These are phyloP conservation scores for Wickerhamiella alocasiicola DNA, from an alignment of 805 yeast genomes.

Conservation along the genomic window DNA sequence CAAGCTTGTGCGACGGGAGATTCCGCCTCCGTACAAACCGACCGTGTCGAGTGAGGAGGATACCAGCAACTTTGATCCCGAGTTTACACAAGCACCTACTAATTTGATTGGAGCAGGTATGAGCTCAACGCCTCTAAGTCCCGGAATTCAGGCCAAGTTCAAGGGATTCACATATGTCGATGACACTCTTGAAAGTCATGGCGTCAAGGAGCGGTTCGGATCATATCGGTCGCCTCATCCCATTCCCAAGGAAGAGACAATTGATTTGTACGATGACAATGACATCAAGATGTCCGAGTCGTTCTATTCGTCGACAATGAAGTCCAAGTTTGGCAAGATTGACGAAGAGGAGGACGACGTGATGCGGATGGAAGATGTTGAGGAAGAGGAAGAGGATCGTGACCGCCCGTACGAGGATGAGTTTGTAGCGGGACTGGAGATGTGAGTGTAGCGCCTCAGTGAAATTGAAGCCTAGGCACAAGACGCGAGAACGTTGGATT, in stretches of 20 bases:
- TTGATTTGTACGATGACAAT: constrained; percentile 28
- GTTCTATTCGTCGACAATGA: constrained; percentile 24
- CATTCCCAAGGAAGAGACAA: constrained; percentile 24
- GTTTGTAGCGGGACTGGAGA: constrained; percentile 78
- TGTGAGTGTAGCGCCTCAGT: too few species aligned
- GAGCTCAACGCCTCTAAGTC: constrained; percentile 65
- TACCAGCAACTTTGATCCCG: constrained; percentile 95
- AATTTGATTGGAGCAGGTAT: constrained; percentile 53
- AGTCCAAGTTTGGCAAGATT: constrained; percentile 20
- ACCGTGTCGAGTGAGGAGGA: constrained; percentile 83
- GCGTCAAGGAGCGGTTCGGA: constrained; percentile 28
- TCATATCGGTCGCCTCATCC: constrained; percentile 16
- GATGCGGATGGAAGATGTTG: constrained; percentile 20
- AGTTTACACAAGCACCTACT: constrained; percentile 85
- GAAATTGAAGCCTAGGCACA: too few species aligned
- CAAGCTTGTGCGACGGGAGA: constrained; percentile 56
- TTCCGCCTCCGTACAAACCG: constrained; percentile 96
- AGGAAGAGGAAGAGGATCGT: constrained; percentile 21
- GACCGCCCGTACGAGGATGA: constrained; percentile 33
- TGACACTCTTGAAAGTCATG: constrained; percentile 79
- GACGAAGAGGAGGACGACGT: constrained; percentile 21
- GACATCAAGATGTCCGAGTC: constrained; percentile 26
- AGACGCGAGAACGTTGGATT: too few species aligned
- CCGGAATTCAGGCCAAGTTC: constrained; percentile 91
- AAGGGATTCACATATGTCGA: constrained; percentile 96